Conservation (phyloP, 352 stramenopile species). For the Pythium aquatile region DNA sequence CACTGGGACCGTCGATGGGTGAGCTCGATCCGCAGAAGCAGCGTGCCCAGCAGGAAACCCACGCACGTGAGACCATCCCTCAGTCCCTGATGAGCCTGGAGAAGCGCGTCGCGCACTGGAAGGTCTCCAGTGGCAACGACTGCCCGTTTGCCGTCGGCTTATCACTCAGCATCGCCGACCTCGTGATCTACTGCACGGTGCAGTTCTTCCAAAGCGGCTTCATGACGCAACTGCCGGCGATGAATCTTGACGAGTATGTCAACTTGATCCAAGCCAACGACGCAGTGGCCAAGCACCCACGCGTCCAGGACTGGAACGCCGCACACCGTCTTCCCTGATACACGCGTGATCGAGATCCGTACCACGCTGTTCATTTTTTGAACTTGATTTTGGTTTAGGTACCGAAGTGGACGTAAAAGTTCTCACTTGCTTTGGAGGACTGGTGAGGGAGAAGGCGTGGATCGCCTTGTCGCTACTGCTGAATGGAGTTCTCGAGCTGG, state of each 20-base stretch:
- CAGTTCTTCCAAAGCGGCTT: constrained; percentile 8
- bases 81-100: constrained; percentile 42
- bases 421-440: too few species aligned
- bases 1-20: constrained; percentile 18
- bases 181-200: constrained; percentile 39
- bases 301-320: background rate
- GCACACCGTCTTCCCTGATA: background rate
- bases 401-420: too few species aligned
- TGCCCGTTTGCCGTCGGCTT: constrained; percentile 26
- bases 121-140: constrained; percentile 26
- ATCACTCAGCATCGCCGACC: constrained; percentile 45
- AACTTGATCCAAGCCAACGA: background rate
- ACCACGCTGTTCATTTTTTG: too few species aligned
- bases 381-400: too few species aligned
- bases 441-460: too few species aligned
- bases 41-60: constrained; percentile 32
- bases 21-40: constrained; percentile 30
- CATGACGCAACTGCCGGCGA: background rate
- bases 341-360: background rate
- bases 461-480: too few species aligned
- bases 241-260: constrained; percentile 1
- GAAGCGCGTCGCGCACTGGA: constrained; percentile 26
- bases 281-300: background rate
- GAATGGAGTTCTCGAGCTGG: too few species aligned
- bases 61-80: constrained; percentile 33